These are phyloP conservation scores for Ophiostoma australiae DNA, from an alignment of 2,329 filamentous ascomycete species.

Conservation along the genomic window DNA sequence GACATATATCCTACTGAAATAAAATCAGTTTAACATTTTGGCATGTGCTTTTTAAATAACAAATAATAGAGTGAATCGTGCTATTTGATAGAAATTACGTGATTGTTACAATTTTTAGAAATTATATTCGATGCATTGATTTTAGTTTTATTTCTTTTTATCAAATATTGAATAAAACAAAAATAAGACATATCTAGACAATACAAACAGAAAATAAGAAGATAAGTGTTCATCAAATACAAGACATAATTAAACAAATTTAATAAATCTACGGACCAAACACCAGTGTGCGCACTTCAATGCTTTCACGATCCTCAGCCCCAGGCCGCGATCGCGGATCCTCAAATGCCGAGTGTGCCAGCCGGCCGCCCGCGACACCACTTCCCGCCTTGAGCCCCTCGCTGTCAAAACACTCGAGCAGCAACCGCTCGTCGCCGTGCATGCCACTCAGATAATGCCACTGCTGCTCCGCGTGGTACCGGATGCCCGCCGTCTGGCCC, in stretches of 20 bases:
- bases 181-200: background rate
- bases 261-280: conserved; percentile 55
- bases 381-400: conserved; percentile 46
- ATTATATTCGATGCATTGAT: too few relatives aligned
- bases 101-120: too few relatives aligned
- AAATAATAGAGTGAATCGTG: too few relatives aligned
- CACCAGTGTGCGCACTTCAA: conserved; percentile 80
- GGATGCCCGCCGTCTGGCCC: conserved; percentile 70
- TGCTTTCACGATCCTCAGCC: conserved; percentile 73
- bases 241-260: background rate
- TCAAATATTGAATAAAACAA: background rate
- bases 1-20: conserved; percentile 4
- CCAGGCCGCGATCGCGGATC: conserved; percentile 67
- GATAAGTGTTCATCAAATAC: background rate
- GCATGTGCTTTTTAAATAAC: background rate
- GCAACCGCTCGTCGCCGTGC: conserved; percentile 63
- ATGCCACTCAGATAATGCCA: conserved; percentile 82
- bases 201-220: background rate
- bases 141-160: background rate
- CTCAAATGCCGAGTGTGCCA: conserved; percentile 73
- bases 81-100: too few relatives aligned
- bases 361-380: conserved; percentile 48
- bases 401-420: conserved; percentile 76
- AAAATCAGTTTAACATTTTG: conserved; percentile 2
- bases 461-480: conserved; percentile 55